Evolutionary conservation across 331 rosid species (phyloP).

Genomic region (Pyracantha coccinea): DNA sequence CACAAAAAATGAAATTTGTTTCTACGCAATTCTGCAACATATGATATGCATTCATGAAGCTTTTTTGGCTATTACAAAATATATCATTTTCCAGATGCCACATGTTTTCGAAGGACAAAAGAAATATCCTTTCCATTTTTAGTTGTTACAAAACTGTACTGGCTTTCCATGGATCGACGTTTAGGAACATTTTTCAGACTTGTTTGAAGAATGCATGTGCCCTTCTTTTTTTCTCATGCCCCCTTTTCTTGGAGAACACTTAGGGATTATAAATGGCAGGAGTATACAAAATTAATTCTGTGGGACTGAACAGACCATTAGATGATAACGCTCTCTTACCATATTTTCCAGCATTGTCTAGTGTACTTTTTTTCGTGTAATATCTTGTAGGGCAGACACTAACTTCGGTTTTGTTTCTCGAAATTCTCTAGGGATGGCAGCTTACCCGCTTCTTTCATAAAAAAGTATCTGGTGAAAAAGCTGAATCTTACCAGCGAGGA

Average conservation of each 20-base stretch:
- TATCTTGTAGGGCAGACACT: background rate
- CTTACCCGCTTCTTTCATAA: constrained; percentile 35
- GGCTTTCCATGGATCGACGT: background rate
- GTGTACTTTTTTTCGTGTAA: background rate
- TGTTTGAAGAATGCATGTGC: background rate
- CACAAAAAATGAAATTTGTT: background rate
- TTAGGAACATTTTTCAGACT: background rate
- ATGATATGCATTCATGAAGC: background rate
- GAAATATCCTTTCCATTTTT: background rate
- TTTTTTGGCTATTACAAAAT: background rate
- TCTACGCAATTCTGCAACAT: background rate
- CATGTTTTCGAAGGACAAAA: background rate
- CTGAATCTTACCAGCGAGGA: constrained; percentile 47
- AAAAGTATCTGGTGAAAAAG: constrained; percentile 39
- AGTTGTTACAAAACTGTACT: background rate
- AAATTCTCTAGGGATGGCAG: constrained; percentile 38
- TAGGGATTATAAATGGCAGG: background rate
- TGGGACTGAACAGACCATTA: background rate
- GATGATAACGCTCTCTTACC: background rate
- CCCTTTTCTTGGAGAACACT: background rate
- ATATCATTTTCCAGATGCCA: background rate
- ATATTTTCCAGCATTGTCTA: background rate
- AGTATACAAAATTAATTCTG: background rate
- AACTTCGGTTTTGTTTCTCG: constrained; percentile 1
- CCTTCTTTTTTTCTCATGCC: background rate